A percentile compares a stretch with the other conserved stretches of the same genome.
These are phyloP conservation scores for Asclepias syriaca DNA, from an alignment of 257 asterid genomes.

Conservation along the genomic window DNA sequence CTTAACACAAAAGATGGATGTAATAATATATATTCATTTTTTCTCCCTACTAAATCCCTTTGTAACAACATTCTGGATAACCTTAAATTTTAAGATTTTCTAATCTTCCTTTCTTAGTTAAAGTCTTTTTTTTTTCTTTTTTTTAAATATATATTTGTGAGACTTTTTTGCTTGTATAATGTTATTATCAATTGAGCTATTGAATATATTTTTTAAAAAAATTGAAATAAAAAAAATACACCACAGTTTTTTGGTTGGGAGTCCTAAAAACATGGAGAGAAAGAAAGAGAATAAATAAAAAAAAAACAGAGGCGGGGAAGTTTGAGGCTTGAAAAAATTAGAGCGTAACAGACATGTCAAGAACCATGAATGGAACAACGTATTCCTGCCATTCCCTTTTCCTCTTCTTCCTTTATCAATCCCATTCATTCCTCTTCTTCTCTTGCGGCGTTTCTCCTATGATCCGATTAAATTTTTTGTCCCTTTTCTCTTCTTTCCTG, in stretches of 20 bases:
- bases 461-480: not conserved
- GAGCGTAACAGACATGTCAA: not conserved
- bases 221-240: not conserved
- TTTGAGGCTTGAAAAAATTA: not conserved
- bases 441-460: not conserved
- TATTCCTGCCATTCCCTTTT: not conserved
- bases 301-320: not conserved
- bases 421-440: slow-evolving; percentile 10
- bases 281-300: not conserved
- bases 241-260: not conserved
- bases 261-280: not conserved
- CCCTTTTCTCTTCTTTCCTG: not conserved
- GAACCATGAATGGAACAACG: slow-evolving; percentile 13
- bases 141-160: no score
- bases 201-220: not conserved
- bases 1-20: not conserved
- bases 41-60: not conserved
- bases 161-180: no score
- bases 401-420: not conserved
- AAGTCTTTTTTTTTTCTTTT: no score
- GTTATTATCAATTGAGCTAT: no score
- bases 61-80: no score
- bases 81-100: no score
- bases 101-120: no score
- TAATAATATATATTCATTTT: not conserved